Conservation (phyloP, 352 stramenopile species). For the Phytophthora capsici region DNA sequence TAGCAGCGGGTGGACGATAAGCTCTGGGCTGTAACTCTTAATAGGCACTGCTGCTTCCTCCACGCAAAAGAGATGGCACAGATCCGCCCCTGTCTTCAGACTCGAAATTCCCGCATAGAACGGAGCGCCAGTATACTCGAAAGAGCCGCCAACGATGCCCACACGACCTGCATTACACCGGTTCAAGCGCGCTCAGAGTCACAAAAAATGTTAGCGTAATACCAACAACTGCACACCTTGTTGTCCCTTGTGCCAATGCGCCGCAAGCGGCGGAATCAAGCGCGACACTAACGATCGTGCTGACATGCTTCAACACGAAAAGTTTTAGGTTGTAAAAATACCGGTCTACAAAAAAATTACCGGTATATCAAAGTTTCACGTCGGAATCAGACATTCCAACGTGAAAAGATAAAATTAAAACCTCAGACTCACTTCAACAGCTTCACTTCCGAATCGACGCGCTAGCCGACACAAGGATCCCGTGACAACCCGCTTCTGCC, state of each 20-base stretch:
- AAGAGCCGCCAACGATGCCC: constrained; percentile 95
- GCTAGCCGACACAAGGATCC: constrained; percentile 12
- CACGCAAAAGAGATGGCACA: constrained; percentile 96
- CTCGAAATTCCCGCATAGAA: constrained; percentile 96
- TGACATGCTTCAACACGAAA: constrained; percentile 1
- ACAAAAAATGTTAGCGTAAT: not conserved
- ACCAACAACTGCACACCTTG: constrained; percentile 47
- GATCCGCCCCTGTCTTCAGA: constrained; percentile 94
- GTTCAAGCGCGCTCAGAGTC: not conserved
- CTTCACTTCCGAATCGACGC: constrained; percentile 38
- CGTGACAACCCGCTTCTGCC: too few species aligned
- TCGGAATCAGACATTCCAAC: constrained; percentile 17
- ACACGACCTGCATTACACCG: constrained; percentile 67
- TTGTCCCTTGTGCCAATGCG: constrained; percentile 74
- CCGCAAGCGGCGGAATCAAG: constrained; percentile 74
- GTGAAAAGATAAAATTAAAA: constrained; percentile 15
- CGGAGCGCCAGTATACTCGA: constrained; percentile 97
- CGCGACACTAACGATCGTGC: constrained; percentile 39
- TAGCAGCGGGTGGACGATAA: constrained; percentile 93
- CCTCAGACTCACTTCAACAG: constrained; percentile 20
- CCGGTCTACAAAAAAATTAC: too few species aligned
- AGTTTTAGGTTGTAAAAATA: too few species aligned
- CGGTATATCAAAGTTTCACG: constrained; percentile 1
- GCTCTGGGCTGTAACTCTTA: constrained; percentile 97
- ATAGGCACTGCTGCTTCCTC: constrained; percentile 95